These are phyloP conservation scores for Yamadazyma kanchanaburiensis DNA, from an alignment of 1,139 yeast genomes.

Conservation along the genomic window DNA sequence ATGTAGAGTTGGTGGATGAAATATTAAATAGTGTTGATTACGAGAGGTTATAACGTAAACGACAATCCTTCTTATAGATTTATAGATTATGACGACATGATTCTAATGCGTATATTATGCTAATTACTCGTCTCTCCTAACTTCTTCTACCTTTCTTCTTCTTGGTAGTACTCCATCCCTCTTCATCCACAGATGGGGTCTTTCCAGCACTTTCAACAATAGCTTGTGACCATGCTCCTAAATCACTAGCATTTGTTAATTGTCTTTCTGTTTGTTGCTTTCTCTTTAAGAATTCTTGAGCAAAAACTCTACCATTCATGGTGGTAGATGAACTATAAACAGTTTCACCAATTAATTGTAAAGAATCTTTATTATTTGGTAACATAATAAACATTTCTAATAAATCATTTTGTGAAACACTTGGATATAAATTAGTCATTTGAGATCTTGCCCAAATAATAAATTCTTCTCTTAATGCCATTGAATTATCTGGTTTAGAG, in stretches of 20 bases:
- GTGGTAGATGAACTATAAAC: constrained; percentile 86
- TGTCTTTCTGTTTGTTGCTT: constrained; percentile 67
- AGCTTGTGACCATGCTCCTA: constrained; percentile 67
- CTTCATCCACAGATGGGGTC: constrained; percentile 53
- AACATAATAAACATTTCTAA: constrained; percentile 76
- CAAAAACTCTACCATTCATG: constrained; percentile 94
- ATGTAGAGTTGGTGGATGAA: constrained; percentile 26
- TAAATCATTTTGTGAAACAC: constrained; percentile 73
- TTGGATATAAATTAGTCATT: constrained; percentile 67
- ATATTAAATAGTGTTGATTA: constrained; percentile 15
- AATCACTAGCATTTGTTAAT: constrained; percentile 44
- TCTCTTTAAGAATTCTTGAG: constrained; percentile 81
- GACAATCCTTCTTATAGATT: neutral
- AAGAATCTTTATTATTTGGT: constrained; percentile 68
- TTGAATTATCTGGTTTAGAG: constrained; percentile 23
- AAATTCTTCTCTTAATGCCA: constrained; percentile 59
- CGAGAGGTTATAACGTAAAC: constrained; percentile 4
- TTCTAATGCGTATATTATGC: neutral
- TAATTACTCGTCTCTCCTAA: constrained; percentile 4
- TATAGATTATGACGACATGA: neutral
- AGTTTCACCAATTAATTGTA: constrained; percentile 88
- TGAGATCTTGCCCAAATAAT: constrained; percentile 81
- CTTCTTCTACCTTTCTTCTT: constrained; percentile 45
- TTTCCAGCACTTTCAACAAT: constrained; percentile 47
- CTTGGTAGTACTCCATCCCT: constrained; percentile 66